phyloP scores from a whole-genome alignment of 371 early-diverging fungal species.

The Lichtheimia ramosa region DNA sequence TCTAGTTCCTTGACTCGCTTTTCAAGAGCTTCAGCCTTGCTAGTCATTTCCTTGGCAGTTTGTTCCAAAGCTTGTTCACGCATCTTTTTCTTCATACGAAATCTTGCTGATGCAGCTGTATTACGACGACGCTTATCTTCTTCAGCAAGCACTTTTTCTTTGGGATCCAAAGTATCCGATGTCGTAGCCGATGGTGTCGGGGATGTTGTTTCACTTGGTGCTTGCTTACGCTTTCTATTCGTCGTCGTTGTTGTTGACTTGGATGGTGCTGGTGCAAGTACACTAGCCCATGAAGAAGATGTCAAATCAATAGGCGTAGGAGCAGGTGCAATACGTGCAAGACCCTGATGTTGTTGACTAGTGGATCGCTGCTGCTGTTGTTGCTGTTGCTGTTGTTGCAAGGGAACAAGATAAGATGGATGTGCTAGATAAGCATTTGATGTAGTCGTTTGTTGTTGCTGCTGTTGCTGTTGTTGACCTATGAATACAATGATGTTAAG shows the following conservation, averaged over 20 bases:
- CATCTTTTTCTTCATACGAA: conserved; percentile 90
- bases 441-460: background rate
- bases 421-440: no score
- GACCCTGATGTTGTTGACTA: conserved; percentile 1
- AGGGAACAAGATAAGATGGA: background rate
- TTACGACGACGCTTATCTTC: conserved; percentile 92
- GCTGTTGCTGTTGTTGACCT: background rate
- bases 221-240: conserved; percentile 10
- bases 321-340: conserved; percentile 44
- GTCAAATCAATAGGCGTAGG: conserved; percentile 8
- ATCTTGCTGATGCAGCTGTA: conserved; percentile 94
- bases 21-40: conserved; percentile 74
- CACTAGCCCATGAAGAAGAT: background rate
- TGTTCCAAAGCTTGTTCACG: conserved; percentile 85
- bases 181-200: background rate
- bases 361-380: conserved; percentile 7
- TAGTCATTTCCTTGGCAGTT: conserved; percentile 81
- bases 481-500: background rate
- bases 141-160: conserved; percentile 43
- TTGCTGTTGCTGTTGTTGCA: conserved; percentile 17
- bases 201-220: conserved; percentile 3
- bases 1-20: conserved; percentile 78
- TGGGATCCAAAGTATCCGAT: conserved; percentile 8
- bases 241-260: background rate
- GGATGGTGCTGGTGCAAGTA: background rate